Conservation (phyloP, 139 green algal species). For the Chlorella vulgaris region DNA sequence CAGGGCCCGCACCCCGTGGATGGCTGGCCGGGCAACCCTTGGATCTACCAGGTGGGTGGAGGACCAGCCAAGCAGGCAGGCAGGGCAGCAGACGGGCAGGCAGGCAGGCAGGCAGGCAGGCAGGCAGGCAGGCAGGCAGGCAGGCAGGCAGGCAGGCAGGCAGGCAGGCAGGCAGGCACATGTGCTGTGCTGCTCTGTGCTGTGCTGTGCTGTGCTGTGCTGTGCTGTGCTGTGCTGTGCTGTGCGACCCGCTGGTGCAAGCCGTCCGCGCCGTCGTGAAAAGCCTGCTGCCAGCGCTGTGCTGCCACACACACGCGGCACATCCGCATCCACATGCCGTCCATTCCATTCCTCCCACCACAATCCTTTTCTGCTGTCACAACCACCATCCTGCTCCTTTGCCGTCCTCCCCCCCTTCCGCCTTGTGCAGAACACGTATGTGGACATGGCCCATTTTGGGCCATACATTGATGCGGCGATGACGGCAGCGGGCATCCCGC, state of each 20-base stretch:
- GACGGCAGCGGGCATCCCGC: conserved; percentile 25
- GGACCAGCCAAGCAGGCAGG: not conserved
- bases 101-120: too few relatives aligned
- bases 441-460: conserved; percentile 45
- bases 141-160: too few relatives aligned
- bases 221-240: too few relatives aligned
- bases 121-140: too few relatives aligned
- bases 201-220: too few relatives aligned
- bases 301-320: too few relatives aligned
- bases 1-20: conserved; percentile 27
- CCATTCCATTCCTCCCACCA: too few relatives aligned
- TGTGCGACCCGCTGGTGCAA: too few relatives aligned
- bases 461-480: conserved; percentile 41
- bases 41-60: conserved; percentile 36
- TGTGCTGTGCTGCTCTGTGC: too few relatives aligned
- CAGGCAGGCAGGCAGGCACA: not conserved
- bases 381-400: not conserved
- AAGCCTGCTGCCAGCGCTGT: too few relatives aligned
- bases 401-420: not conserved
- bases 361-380: not conserved
- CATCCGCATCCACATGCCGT: too few relatives aligned
- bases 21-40: conserved; percentile 46
- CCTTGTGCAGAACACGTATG: conserved; percentile 44
- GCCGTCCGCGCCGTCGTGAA: too few relatives aligned
- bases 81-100: not conserved